Base-by-base conservation (phyloP, 75 land plant species). In the Chamaecyparis obtusa region DNA sequence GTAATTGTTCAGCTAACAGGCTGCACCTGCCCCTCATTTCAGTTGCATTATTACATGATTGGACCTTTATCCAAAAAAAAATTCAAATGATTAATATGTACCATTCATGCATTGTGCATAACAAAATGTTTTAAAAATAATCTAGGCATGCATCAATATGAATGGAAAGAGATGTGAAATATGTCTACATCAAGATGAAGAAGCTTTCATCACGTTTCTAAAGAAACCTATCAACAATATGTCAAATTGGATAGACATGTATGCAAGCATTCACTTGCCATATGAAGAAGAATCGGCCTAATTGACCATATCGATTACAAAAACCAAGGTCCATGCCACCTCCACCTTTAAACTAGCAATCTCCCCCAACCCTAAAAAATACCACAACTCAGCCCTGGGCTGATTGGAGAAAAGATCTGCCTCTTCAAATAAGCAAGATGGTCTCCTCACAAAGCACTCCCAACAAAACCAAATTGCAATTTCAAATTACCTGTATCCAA, bases 1-100 rank as follows among this genome's bases (percentile, higher is more conserved):
- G 83, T 39, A 93, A 67, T 86, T 79, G 67, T 35, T 90, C 85
- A 44, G 88, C 74, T 44, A 94, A 82, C 64, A 94, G 56, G 74
- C 44, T 24, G 90, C 89, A 88, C 88, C 88, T 92, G 35, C 36
- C 77, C 21, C 82, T 88, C 39, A 88, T 44, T 55, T 72, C 67
- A 30, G 91, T 89, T 55, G 39, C 85, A 24, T 83, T 46, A 6
- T 91, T 90, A 60, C 90, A 91, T n/a, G 93, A 84, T 84, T 91
- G 89, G 5, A 85, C 83, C 95, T 93, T 87, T 56, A 72, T 30
- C 32, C 43, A n/a, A n/a, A 15, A 49, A 16, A 41, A 32, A 37
- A 41, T n/a, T 44, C 9, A 27, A 43, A 80, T 80, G 9, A 21
- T 80, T 0, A 41, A 32, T 43, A 80, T 41, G 83, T 71, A 30